A percentile compares a stretch with the other conserved stretches of the same genome.
Conservation (phyloP, 2,329 filamentous ascomycete genomes). For the Fusarium anthophilum region DNA sequence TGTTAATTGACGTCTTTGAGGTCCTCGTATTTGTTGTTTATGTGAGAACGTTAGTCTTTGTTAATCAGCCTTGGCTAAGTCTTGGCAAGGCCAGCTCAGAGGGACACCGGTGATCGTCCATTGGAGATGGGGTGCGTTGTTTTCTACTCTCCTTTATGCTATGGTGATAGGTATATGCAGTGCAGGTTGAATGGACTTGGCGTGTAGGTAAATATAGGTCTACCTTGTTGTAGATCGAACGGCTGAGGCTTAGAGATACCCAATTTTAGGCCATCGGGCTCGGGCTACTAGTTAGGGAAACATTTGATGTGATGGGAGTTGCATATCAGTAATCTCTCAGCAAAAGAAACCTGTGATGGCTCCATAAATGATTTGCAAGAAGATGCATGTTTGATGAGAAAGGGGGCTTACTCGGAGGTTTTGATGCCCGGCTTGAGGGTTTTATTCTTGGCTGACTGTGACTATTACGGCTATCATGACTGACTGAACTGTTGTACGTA, state of each 20-base stretch:
- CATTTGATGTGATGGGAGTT: background rate
- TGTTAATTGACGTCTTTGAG: background rate
- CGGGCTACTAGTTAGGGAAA: background rate
- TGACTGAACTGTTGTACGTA: background rate
- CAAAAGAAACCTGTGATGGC: background rate
- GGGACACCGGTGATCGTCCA: background rate
- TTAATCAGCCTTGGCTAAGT: conserved; percentile 10
- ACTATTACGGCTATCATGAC: background rate
- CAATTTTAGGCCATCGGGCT: background rate
- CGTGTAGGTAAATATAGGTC: background rate
- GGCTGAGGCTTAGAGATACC: background rate
- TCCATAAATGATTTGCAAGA: conserved; percentile 7
- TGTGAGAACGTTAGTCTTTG: background rate
- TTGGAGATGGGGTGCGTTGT: background rate
- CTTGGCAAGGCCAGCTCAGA: conserved; percentile 14
- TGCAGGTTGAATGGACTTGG: background rate
- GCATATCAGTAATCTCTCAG: conserved; percentile 2
- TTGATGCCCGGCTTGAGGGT: background rate
- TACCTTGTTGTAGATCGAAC: background rate
- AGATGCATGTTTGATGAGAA: background rate
- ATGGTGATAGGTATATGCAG: background rate
- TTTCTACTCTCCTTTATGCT: background rate
- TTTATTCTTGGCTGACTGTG: background rate
- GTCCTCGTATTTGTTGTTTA: conserved; percentile 3
- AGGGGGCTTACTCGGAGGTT: conserved; percentile 13